Percentiles rank a stretch among this genome's conserved stretches.
phyloP scores from a whole-genome alignment of 1,284 basidiomycete genomes.

The Pholiota adiposa region DNA sequence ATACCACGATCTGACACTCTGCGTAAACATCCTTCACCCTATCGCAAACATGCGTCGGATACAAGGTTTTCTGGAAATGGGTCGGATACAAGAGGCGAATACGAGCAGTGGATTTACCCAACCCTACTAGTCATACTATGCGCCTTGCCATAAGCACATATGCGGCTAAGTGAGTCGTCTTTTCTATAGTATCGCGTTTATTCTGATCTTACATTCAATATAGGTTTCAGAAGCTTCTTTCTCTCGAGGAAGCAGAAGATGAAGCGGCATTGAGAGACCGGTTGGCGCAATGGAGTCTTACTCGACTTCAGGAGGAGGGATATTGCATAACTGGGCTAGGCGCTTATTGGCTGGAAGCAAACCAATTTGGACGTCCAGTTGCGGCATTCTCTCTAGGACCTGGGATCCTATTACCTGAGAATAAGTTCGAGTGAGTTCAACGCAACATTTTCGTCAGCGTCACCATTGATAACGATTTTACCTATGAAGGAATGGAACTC shows the following conservation, averaged over 20 bases:
- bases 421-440: constrained; percentile 63
- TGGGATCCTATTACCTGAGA: constrained; percentile 57
- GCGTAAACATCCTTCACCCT: neutral
- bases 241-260: constrained; percentile 67
- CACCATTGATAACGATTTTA: neutral
- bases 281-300: constrained; percentile 65
- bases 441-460: neutral
- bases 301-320: constrained; percentile 65
- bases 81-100: constrained; percentile 1
- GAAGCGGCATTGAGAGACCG: constrained; percentile 62
- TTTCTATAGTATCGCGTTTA: neutral
- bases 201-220: neutral
- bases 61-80: neutral
- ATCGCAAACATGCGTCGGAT: constrained; percentile 13
- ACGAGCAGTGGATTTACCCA: neutral
- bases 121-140: constrained; percentile 14
- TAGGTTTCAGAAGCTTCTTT: constrained; percentile 69
- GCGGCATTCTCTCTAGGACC: constrained; percentile 65
- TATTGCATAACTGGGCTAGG: constrained; percentile 68
- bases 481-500: constrained; percentile 58
- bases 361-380: constrained; percentile 61
- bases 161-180: constrained; percentile 30
- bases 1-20: neutral
- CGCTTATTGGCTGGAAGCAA: constrained; percentile 68
- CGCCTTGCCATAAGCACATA: constrained; percentile 31